Evolutionary conservation across 2,329 filamentous ascomycete species (phyloP).

Genomic region (Colletotrichum lupini): DNA sequence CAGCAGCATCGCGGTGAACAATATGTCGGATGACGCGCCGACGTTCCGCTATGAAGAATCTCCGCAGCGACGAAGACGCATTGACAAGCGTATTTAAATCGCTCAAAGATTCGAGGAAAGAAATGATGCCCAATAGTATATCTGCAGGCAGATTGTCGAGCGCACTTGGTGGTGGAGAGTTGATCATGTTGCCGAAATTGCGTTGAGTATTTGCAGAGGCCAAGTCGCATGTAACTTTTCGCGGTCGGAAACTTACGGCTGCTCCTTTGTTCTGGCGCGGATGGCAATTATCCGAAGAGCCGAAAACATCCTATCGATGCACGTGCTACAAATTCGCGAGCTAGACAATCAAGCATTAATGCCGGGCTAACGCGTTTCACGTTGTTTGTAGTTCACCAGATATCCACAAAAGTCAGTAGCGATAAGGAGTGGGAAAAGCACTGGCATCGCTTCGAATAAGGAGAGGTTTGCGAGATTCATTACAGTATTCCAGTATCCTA

Average conservation of each 20-base stretch:
- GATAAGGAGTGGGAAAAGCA: no score
- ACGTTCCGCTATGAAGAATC: neutral
- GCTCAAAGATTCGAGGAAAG: neutral
- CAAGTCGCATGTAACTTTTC: neutral
- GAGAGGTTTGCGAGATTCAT: no score
- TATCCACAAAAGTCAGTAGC: no score
- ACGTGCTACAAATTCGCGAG: no score
- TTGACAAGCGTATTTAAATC: neutral
- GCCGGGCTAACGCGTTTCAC: neutral
- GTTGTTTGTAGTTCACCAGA: neutral
- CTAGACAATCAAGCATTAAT: no score
- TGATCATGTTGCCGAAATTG: neutral
- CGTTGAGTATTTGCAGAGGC: neutral
- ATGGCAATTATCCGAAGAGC: neutral
- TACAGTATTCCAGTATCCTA: no score
- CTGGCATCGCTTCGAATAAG: no score
- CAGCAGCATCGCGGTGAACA: neutral
- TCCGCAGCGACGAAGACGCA: neutral
- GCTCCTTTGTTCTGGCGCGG: neutral
- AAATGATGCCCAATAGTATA: neutral
- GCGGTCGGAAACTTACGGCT: neutral
- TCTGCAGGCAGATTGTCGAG: neutral
- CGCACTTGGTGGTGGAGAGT: neutral
- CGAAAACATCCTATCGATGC: neutral
- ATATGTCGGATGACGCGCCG: neutral